A percentile compares a stretch with the other conserved stretches of the same genome.
Conservation (phyloP, 148 eudicot species). For the Pouteria glomerata region DNA sequence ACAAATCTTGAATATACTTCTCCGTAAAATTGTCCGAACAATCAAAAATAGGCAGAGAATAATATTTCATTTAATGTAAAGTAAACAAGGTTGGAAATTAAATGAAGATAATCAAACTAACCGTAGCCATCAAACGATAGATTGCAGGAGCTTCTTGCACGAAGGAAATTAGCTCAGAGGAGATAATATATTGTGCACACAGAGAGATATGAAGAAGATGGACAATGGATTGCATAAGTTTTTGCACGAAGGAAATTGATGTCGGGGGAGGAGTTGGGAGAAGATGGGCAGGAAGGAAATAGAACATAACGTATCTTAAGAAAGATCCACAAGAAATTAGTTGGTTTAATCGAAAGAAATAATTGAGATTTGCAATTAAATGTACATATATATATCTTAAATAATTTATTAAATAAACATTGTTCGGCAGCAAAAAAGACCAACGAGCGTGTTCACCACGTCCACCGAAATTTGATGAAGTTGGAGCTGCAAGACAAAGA, state of each 20-base stretch:
- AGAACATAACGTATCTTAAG: constrained; percentile 10
- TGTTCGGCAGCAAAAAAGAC: background rate
- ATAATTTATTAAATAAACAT: background rate
- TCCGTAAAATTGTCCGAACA: background rate
- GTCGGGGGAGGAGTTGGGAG: constrained; percentile 11
- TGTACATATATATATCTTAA: background rate
- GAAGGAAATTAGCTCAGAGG: too few relatives aligned
- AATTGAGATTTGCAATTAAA: background rate
- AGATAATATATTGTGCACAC: too few relatives aligned
- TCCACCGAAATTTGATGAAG: too few relatives aligned
- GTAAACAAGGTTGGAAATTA: background rate
- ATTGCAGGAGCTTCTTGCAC: constrained; percentile 13
- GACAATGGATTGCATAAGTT: too few relatives aligned
- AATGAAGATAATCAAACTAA: constrained; percentile 15
- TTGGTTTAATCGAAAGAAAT: background rate
- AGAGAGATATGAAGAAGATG: too few relatives aligned
- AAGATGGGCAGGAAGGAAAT: constrained; percentile 9
- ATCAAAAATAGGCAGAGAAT: background rate
- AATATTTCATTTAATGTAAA: background rate
- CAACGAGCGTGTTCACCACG: too few relatives aligned
- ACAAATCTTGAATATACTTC: too few relatives aligned
- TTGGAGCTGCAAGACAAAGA: too few relatives aligned
- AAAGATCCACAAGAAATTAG: background rate
- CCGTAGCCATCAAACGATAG: constrained; percentile 33
- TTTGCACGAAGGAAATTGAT: background rate